phyloP scores from a whole-genome alignment of 2,329 filamentous ascomycete genomes.

The Fusarium sp. region DNA sequence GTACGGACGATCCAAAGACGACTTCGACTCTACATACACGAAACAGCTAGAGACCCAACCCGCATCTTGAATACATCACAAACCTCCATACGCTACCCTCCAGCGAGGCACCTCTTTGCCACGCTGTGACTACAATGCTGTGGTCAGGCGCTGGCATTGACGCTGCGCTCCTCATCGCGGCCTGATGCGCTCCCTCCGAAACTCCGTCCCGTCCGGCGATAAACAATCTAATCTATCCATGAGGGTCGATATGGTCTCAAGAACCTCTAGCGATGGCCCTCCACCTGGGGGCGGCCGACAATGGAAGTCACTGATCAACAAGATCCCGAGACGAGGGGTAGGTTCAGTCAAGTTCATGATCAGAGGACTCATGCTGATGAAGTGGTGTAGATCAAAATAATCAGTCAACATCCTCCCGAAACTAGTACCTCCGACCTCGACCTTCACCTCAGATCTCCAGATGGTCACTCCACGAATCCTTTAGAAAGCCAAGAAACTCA shows the following conservation, averaged over 20 bases:
- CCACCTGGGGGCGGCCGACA: constrained; percentile 32
- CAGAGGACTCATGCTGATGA: constrained; percentile 2
- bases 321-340: constrained; percentile 33
- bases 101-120: constrained; percentile 37
- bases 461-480: constrained; percentile 41
- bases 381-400: constrained; percentile 12
- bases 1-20: constrained; percentile 7
- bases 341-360: constrained; percentile 10
- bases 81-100: constrained; percentile 24
- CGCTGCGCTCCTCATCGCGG: constrained; percentile 38
- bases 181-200: constrained; percentile 42
- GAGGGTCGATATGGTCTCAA: constrained; percentile 47
- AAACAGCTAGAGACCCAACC: neutral
- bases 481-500: constrained; percentile 50
- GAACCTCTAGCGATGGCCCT: constrained; percentile 47
- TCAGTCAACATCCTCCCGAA: constrained; percentile 37
- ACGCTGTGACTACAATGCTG: constrained; percentile 44
- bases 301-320: constrained; percentile 34
- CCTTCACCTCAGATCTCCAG: constrained; percentile 40
- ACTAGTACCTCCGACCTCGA: constrained; percentile 46
- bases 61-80: neutral
- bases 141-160: constrained; percentile 41
- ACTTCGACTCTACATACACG: neutral
- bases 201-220: constrained; percentile 26
- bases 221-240: constrained; percentile 29